phyloP scores from a whole-genome alignment of 2,329 filamentous ascomycete species.

The Trichoderma harzianum region DNA sequence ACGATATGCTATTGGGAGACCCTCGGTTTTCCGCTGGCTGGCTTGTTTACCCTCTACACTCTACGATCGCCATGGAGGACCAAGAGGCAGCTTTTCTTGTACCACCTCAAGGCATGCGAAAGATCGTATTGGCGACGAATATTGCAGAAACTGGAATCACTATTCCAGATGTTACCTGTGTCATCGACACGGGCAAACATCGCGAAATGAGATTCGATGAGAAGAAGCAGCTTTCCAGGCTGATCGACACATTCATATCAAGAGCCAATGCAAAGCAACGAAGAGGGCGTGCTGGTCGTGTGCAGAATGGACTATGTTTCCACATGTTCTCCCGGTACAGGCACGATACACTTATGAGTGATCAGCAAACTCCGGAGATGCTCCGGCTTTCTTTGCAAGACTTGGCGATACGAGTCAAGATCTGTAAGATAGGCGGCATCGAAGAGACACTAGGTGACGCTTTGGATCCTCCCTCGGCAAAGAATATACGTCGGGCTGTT shows the following conservation, averaged over 20 bases:
- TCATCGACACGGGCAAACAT: slow-evolving; percentile 94
- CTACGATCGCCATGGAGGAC: slow-evolving; percentile 91
- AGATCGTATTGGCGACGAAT: slow-evolving; percentile 95
- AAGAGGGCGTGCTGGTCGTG: slow-evolving; percentile 88
- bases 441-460: slow-evolving; percentile 86
- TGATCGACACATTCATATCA: slow-evolving; percentile 94
- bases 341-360: slow-evolving; percentile 79
- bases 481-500: slow-evolving; percentile 89
- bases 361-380: slow-evolving; percentile 96
- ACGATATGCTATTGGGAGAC: slow-evolving; percentile 78
- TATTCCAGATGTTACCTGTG: slow-evolving; percentile 95
- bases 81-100: slow-evolving; percentile 90
- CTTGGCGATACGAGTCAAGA: slow-evolving; percentile 92
- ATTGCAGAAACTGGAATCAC: slow-evolving; percentile 99
- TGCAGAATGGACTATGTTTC: slow-evolving; percentile 92
- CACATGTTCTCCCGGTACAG: slow-evolving; percentile 90
- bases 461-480: slow-evolving; percentile 82
- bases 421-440: slow-evolving; percentile 91
- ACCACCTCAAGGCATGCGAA: slow-evolving; percentile 76
- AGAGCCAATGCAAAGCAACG: slow-evolving; percentile 94
- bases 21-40: slow-evolving; percentile 72
- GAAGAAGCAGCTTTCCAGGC: slow-evolving; percentile 79
- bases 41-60: slow-evolving; percentile 88
- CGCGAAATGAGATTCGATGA: slow-evolving; percentile 98
- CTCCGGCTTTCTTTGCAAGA: slow-evolving; percentile 91